phyloP scores from a whole-genome alignment of 2,329 filamentous ascomycete species.

The Neonectria coccinea region DNA sequence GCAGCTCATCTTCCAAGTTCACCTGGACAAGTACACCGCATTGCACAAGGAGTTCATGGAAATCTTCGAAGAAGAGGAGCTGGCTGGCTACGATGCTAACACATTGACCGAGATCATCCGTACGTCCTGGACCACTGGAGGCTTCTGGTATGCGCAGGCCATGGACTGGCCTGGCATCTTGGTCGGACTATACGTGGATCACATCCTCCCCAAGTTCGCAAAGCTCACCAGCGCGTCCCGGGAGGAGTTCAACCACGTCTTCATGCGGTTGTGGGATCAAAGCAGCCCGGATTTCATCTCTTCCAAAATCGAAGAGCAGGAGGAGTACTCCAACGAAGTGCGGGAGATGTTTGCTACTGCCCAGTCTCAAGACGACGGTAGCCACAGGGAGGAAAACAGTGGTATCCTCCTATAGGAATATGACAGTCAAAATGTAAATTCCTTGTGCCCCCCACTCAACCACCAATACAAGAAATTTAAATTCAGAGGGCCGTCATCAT shows the following conservation, averaged over 20 bases:
- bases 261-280: constrained; percentile 22
- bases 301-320: constrained; percentile 20
- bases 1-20: neutral
- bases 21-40: neutral
- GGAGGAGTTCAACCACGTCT: constrained; percentile 21
- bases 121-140: neutral
- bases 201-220: constrained; percentile 22
- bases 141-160: neutral
- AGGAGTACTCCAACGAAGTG: constrained; percentile 19
- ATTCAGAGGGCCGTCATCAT: neutral
- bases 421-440: neutral
- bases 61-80: neutral
- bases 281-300: constrained; percentile 21
- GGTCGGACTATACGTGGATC: constrained; percentile 9
- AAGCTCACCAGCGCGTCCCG: constrained; percentile 15
- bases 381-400: neutral
- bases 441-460: neutral
- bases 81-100: neutral
- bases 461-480: neutral
- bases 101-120: neutral
- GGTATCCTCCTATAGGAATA: neutral
- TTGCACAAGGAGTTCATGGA: neutral
- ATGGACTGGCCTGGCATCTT: neutral
- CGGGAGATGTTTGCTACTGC: constrained; percentile 12
- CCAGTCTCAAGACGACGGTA: neutral